A percentile compares a stretch with the other conserved stretches of the same genome.
These are phyloP conservation scores for Sugiyamaella valdiviana DNA, from an alignment of 805 yeast genomes.

Conservation along the genomic window DNA sequence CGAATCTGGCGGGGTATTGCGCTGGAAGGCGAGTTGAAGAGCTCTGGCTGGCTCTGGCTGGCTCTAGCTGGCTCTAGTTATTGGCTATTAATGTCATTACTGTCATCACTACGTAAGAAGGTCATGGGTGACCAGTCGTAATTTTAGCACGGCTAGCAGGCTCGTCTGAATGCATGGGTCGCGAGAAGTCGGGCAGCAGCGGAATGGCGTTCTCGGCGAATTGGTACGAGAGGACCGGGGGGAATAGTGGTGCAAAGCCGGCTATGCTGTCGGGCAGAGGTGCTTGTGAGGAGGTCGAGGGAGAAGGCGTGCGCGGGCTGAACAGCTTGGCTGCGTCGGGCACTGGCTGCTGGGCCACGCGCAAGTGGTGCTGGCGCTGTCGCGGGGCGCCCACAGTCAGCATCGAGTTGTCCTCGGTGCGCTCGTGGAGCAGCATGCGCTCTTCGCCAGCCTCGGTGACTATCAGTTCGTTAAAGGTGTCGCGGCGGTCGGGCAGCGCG, in stretches of 20 bases:
- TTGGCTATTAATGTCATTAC: no score
- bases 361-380: neutral
- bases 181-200: conserved; percentile 18
- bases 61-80: no score
- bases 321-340: neutral
- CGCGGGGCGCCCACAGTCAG: neutral
- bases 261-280: neutral
- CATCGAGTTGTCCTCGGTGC: neutral
- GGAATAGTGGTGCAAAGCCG: conserved; percentile 12
- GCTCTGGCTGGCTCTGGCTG: no score
- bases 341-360: neutral
- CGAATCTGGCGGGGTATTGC: no score
- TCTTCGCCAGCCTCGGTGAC: conserved; percentile 11
- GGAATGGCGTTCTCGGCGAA: conserved; percentile 18
- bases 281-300: neutral
- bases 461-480: conserved; percentile 7
- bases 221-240: conserved; percentile 17
- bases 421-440: conserved; percentile 7
- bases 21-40: no score
- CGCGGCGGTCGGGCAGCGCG: neutral
- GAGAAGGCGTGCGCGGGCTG: neutral
- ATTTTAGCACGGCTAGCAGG: no score
- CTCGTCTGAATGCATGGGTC: neutral
- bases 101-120: no score
- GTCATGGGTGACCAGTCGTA: no score